Evolutionary conservation across 2,329 filamentous ascomycete genomes (phyloP), one percentile per base, ranked within the genome.

Genomic region (Fusarium staphyleae): DNA sequence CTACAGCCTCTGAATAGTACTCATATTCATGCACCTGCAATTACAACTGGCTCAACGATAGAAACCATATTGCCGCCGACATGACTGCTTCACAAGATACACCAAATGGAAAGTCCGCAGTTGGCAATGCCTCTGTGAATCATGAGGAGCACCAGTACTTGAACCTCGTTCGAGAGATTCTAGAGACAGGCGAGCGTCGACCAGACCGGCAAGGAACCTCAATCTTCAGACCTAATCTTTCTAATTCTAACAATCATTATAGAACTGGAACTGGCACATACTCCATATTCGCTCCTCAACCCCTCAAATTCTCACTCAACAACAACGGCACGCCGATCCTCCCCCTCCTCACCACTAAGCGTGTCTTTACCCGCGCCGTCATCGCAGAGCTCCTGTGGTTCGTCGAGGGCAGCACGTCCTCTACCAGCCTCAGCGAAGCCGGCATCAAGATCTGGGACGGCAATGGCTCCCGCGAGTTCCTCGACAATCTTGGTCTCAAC

Each of bases 381-480:
- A 81, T 98, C 58, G 90, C 87, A 62, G 95, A 99, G 75, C 87
- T 99, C 1, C 87, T 99, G 56, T 99, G 95, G 95, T 99, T 99
- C 76, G 82, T 99, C 64, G 84, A 86, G 36, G 95, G 91, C 68
- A 85, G 80, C 68, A 99, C 95, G 3, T 91, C 90, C 1, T 93
- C 91, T 1, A 76, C 85, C 4, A 79, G 91, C 0, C 86, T 99
- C 3, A 87, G 85, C 54, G 86, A 87, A 11, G 86, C 87, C 2
- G 91, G 92, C 24, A 87, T 99, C 68, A 96, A 96, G 75, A 99
- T 99, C 72, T 99, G 95, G 95, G 95, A 99, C 72, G 93, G 93
- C 67, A 99, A 99, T 71, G 95, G 93, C 35, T 92, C 88, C 39
- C 90, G 95, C 66, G 89, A 87, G 69, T 98, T 89, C 73, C 89